phyloP scores from a whole-genome alignment of 176 grass and related monocot genomes.

The Aegilops speltoides region DNA sequence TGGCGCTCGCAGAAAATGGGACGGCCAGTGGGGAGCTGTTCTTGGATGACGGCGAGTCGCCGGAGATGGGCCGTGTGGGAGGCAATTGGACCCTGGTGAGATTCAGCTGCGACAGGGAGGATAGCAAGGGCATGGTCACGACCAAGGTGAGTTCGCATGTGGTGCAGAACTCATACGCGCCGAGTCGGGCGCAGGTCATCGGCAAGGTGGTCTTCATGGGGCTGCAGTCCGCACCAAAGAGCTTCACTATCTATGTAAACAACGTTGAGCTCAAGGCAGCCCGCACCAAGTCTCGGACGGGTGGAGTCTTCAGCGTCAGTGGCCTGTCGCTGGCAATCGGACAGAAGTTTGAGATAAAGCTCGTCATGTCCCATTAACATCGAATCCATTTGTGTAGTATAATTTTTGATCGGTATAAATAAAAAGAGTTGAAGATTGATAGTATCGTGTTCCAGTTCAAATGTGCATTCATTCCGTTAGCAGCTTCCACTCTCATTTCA shows the following conservation, averaged over 20 bases:
- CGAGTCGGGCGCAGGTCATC: slow-evolving; percentile 31
- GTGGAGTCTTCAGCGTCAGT: slow-evolving; percentile 22
- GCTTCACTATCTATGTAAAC: slow-evolving; percentile 23
- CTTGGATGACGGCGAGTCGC: slow-evolving; percentile 66
- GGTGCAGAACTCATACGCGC: slow-evolving; percentile 43
- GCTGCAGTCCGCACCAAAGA: slow-evolving; percentile 1
- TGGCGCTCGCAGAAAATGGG: slow-evolving; percentile 48
- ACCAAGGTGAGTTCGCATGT: slow-evolving; percentile 48
- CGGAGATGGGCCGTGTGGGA: slow-evolving; percentile 55
- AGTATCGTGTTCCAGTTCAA: background rate
- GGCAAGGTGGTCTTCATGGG: slow-evolving; percentile 70
- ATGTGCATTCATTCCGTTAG: too few species aligned
- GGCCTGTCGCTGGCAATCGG: slow-evolving; percentile 52
- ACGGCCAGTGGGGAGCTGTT: slow-evolving; percentile 59
- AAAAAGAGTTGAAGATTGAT: background rate
- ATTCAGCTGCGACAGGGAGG: slow-evolving; percentile 26
- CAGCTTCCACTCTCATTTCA: too few species aligned
- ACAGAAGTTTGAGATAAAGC: slow-evolving; percentile 59
- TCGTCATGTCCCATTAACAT: slow-evolving; percentile 26
- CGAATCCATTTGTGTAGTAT: background rate
- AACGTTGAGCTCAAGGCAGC: slow-evolving; percentile 15
- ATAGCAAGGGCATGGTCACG: background rate
- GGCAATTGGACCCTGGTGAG: slow-evolving; percentile 56
- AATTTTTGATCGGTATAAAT: background rate
- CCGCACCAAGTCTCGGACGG: background rate